Evolutionary conservation across 331 rosid genomes (phyloP).

Genomic region (Quercus phellos): DNA sequence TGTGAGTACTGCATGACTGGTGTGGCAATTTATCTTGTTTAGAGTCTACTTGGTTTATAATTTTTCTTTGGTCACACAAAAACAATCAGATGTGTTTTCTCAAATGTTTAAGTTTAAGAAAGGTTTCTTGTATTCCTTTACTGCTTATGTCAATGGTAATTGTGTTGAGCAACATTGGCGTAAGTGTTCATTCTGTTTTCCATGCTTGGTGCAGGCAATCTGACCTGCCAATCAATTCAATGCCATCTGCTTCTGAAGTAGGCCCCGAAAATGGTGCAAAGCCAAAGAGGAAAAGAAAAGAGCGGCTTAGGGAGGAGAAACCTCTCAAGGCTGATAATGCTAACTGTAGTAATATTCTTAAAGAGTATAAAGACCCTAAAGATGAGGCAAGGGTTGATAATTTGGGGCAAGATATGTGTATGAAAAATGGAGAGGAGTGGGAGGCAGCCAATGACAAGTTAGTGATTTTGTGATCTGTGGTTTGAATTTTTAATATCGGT

Average conservation of each 20-base stretch:
- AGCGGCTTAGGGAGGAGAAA: conserved; percentile 22
- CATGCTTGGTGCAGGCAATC: conserved; percentile 38
- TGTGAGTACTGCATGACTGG: conserved; percentile 35
- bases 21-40: neutral
- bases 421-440: conserved; percentile 27
- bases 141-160: neutral
- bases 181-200: neutral
- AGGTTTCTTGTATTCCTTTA: neutral
- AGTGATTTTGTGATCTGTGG: conserved; percentile 22
- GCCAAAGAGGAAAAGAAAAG: conserved; percentile 45
- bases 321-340: conserved; percentile 24
- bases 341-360: conserved; percentile 10
- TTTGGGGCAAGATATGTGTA: conserved; percentile 16
- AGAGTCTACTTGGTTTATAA: neutral
- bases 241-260: conserved; percentile 25
- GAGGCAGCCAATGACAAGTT: conserved; percentile 35
- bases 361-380: conserved; percentile 17
- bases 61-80: neutral
- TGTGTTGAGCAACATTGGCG: neutral
- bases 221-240: conserved; percentile 20
- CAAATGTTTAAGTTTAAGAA: neutral
- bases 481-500: neutral
- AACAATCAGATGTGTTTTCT: neutral
- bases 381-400: conserved; percentile 30
- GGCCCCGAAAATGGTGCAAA: conserved; percentile 26